A percentile compares a stretch with the other conserved stretches of the same genome.
Conservation (phyloP, 768 basidiomycete genomes). For the Rhizopogon vinicolor region DNA sequence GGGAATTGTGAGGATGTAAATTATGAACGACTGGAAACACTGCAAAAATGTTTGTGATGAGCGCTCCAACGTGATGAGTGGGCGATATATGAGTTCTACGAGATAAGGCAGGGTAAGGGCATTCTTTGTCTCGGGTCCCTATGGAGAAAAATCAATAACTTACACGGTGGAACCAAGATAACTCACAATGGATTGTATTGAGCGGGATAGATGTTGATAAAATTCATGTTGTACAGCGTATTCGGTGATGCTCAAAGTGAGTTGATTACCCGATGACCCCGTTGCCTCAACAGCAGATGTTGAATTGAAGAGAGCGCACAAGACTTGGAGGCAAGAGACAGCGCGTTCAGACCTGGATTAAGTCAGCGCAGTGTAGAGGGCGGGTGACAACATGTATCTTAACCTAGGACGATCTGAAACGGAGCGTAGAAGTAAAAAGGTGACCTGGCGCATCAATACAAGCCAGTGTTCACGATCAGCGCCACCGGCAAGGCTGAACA, state of each 20-base stretch:
- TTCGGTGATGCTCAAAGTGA: slow-evolving; percentile 31
- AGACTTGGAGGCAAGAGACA: slow-evolving; percentile 42
- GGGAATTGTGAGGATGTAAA: slow-evolving; percentile 64
- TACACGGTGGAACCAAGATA: neutral
- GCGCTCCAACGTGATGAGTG: slow-evolving; percentile 20
- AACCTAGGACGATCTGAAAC: slow-evolving; percentile 48
- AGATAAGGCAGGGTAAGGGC: slow-evolving; percentile 22
- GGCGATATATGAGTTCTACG: slow-evolving; percentile 22
- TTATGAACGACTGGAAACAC: slow-evolving; percentile 39
- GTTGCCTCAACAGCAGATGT: slow-evolving; percentile 3
- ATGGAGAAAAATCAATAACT: neutral
- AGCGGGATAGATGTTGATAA: slow-evolving; percentile 28
- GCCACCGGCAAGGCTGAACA: slow-evolving; percentile 36
- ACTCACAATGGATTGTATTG: slow-evolving; percentile 42
- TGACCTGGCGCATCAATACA: slow-evolving; percentile 49
- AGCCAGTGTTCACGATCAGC: slow-evolving; percentile 49
- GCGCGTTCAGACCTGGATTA: slow-evolving; percentile 44
- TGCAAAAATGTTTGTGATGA: slow-evolving; percentile 24
- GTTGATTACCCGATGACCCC: slow-evolving; percentile 26
- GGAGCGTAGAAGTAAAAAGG: slow-evolving; percentile 47
- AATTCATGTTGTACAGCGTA: slow-evolving; percentile 46
- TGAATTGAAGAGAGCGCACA: slow-evolving; percentile 42
- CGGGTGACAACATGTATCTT: slow-evolving; percentile 17
- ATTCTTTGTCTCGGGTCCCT: slow-evolving; percentile 58
- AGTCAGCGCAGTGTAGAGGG: neutral